Evolutionary conservation across 2,329 filamentous ascomycete genomes (phyloP).

Genomic region (Didymella glomerata): DNA sequence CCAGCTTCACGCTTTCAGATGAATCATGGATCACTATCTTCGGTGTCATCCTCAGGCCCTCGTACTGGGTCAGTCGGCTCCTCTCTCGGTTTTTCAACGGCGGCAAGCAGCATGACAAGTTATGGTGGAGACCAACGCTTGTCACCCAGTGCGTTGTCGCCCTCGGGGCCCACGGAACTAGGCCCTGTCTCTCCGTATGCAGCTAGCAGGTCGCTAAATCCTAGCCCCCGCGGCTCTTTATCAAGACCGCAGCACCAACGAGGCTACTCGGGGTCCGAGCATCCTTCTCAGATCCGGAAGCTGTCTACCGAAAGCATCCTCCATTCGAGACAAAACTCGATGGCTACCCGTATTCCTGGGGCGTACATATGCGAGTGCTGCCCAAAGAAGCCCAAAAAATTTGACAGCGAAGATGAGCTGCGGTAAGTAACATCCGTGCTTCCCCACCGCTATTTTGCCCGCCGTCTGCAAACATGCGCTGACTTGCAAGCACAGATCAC

Average conservation of each 20-base stretch:
- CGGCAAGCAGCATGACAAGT: conserved; percentile 71
- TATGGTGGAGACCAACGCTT: conserved; percentile 68
- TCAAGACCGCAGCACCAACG: conserved; percentile 53
- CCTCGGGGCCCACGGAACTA: conserved; percentile 63
- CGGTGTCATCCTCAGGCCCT: conserved; percentile 67
- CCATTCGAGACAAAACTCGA: conserved; percentile 59
- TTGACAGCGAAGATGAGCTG: conserved; percentile 83
- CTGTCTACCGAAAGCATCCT: conserved; percentile 56
- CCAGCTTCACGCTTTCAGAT: conserved; percentile 63
- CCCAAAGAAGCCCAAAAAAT: conserved; percentile 96
- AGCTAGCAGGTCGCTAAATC: conserved; percentile 57
- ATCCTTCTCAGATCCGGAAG: conserved; percentile 53
- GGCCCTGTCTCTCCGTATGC: conserved; percentile 64
- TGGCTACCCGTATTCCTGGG: conserved; percentile 62
- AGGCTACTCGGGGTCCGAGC: conserved; percentile 53
- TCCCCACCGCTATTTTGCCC: conserved; percentile 36
- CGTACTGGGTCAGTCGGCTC: conserved; percentile 71
- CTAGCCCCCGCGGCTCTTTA: conserved; percentile 53
- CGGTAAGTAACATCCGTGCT: conserved; percentile 66
- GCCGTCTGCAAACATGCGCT: conserved; percentile 30
- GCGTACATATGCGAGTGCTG: conserved; percentile 89
- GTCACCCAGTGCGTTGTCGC: conserved; percentile 68
- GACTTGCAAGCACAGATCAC: conserved; percentile 65
- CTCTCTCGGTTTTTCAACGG: conserved; percentile 65
- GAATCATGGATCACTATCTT: conserved; percentile 69